Base-by-base conservation (phyloP, 345 rosid species). In the Crucihimalaya himalaica region DNA sequence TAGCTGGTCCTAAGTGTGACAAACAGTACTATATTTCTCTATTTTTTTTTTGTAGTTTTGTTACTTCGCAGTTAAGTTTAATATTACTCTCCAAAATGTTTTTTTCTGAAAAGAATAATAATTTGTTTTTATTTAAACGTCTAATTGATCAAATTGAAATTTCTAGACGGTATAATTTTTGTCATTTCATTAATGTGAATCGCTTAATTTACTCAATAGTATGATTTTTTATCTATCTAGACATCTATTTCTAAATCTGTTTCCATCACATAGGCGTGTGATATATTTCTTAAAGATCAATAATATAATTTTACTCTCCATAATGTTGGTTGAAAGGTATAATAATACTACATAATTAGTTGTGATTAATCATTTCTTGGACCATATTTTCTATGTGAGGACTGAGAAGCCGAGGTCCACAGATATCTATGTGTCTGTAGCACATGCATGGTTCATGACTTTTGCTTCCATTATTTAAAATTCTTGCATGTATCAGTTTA, bases 381-480 rank as follows among this genome's bases (percentile, higher is more conserved):
- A 21, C 70, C 70, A 23, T 47, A 50, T 37, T 60, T 25, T 37
- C 23, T 7, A 4, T 37, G 13, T 4, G 32, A 60, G 32, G 37
- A 53, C 7, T 4, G 65, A 60, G 32, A 27, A 53, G 28, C 40
- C 39, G 5, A 39, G 39, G 52, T 53, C 48, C 63, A 54, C 39
- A 40, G 6, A 53, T 25, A 53, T 68, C 14, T 35, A 35, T 15
- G 62, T 27, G 14, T 51, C 19, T 32, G 12, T 32, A 19, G 40
- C 72, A 67, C 62, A 68, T 53, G 72, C 62, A 68, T 53, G 72
- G 27, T 40, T 58, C 53, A 13, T 54, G 19, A 12, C 15, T 40
- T 68, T 68, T 54, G 20, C 53, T 13, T 54, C 18, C 5, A 7
- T 39, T 54, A 54, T 69, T 7, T 0, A 19, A 19, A 18, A 4